A percentile compares a stretch with the other conserved stretches of the same genome.
Evolutionary conservation across 495 filamentous ascomycete species (phyloP).

Genomic region (Penicillium dipodomyicola): DNA sequence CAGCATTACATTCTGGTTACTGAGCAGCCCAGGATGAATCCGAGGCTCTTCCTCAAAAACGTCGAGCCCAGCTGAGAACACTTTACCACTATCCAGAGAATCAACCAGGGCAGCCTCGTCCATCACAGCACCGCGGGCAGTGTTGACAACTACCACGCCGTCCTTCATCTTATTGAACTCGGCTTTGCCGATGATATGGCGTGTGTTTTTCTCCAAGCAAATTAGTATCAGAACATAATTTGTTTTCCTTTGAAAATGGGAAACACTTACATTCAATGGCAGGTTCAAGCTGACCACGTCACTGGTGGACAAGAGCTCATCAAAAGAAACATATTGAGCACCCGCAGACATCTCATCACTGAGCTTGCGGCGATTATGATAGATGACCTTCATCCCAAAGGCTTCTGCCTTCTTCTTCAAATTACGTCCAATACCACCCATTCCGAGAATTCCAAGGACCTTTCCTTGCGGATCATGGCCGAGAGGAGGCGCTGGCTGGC

Average conservation of each 20-base stretch:
- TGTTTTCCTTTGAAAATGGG: background rate
- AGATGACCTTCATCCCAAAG: slow-evolving; percentile 66
- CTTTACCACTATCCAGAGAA: slow-evolving; percentile 59
- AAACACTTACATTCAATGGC: slow-evolving; percentile 63
- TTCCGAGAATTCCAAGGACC: slow-evolving; percentile 72
- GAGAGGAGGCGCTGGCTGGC: slow-evolving; percentile 44
- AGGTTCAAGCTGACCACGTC: slow-evolving; percentile 78
- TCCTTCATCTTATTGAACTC: slow-evolving; percentile 70
- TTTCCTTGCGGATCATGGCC: slow-evolving; percentile 66
- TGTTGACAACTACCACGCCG: slow-evolving; percentile 70
- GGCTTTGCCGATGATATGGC: slow-evolving; percentile 60
- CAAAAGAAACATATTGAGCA: slow-evolving; percentile 67
- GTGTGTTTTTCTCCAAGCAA: slow-evolving; percentile 53
- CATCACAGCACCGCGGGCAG: slow-evolving; percentile 66
- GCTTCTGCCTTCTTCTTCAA: slow-evolving; percentile 54
- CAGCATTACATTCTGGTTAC: slow-evolving; percentile 59
- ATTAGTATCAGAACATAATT: slow-evolving; percentile 1
- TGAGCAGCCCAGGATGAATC: slow-evolving; percentile 59
- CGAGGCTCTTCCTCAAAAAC: slow-evolving; percentile 70
- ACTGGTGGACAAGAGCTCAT: slow-evolving; percentile 60
- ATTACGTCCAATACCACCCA: slow-evolving; percentile 80
- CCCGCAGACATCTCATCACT: slow-evolving; percentile 55
- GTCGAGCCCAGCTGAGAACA: slow-evolving; percentile 61
- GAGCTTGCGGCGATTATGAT: slow-evolving; percentile 61
- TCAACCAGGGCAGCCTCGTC: slow-evolving; percentile 68